Percentiles rank a stretch among this genome's conserved stretches.
These are phyloP conservation scores for Gaeumannomyces sp. DNA, from an alignment of 2,329 filamentous ascomycete species.

Conservation along the genomic window DNA sequence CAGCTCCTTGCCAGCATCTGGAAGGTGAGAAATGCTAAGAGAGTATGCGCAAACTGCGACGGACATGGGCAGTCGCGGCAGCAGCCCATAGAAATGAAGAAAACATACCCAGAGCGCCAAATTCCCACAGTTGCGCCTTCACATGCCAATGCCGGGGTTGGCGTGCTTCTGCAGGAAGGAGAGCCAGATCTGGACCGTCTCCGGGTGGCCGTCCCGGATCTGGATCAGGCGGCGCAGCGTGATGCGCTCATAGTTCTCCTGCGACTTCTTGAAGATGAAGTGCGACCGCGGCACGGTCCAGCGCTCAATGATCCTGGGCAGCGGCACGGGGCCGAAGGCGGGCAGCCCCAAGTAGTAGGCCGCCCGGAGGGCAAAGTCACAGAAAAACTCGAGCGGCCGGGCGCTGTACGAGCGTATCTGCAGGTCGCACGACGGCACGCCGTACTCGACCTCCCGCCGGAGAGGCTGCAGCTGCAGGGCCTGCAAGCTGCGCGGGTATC, in stretches of 20 bases:
- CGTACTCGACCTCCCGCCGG: constrained; percentile 65
- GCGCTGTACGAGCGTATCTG: constrained; percentile 88
- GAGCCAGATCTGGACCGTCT: constrained; percentile 86
- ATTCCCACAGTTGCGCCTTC: constrained; percentile 98
- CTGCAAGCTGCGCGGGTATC: constrained; percentile 73
- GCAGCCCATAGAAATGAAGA: neutral
- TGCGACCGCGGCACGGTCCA: constrained; percentile 88
- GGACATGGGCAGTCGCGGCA: neutral
- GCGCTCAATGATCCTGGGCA: constrained; percentile 80
- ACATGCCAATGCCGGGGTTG: constrained; percentile 94
- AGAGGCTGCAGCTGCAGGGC: constrained; percentile 82
- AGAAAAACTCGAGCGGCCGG: constrained; percentile 87
- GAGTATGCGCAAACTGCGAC: constrained; percentile 13
- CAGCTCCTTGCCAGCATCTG: constrained; percentile 47
- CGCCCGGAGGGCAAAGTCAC: constrained; percentile 88
- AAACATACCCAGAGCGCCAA: constrained; percentile 60
- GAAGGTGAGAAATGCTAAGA: neutral
- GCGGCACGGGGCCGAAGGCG: constrained; percentile 75
- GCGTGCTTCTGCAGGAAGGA: constrained; percentile 88
- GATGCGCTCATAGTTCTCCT: constrained; percentile 95
- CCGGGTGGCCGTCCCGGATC: constrained; percentile 84
- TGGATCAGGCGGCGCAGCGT: constrained; percentile 83
- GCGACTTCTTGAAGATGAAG: constrained; percentile 95
- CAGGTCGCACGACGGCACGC: constrained; percentile 80
- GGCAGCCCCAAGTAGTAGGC: constrained; percentile 90